A percentile compares a stretch with the other conserved stretches of the same genome.
phyloP scores from a whole-genome alignment of 441 rosid genomes.

The Euphorbia celastroides region DNA sequence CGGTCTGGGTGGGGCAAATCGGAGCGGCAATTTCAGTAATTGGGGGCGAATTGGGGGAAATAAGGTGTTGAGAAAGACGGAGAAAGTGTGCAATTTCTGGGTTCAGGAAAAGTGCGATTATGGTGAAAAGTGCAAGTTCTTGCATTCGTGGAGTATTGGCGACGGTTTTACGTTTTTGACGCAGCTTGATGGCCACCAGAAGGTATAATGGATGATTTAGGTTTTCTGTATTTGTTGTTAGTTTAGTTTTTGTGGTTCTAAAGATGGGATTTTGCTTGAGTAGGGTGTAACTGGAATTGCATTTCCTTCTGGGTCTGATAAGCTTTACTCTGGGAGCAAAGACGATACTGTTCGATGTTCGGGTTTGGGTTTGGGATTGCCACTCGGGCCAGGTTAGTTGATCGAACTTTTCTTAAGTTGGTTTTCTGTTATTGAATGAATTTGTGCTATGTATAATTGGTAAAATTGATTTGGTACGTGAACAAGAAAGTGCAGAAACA shows the following conservation, averaged over 20 bases:
- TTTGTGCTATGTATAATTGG: neutral
- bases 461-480: neutral
- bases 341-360: conserved; percentile 86
- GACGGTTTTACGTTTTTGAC: conserved; percentile 63
- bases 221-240: neutral
- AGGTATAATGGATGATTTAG: conserved; percentile 31
- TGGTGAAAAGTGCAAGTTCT: conserved; percentile 72
- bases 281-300: conserved; percentile 89
- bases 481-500: neutral
- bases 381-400: conserved; percentile 90
- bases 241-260: conserved; percentile 9
- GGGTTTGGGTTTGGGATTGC: conserved; percentile 94
- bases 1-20: conserved; percentile 39
- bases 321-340: conserved; percentile 86
- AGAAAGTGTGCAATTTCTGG: conserved; percentile 83
- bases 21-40: conserved; percentile 46
- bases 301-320: conserved; percentile 76
- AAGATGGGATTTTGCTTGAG: conserved; percentile 9
- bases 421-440: neutral
- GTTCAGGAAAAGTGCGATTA: conserved; percentile 70
- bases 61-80: conserved; percentile 45
- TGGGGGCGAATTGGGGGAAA: conserved; percentile 64
- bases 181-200: conserved; percentile 84
- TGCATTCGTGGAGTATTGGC: conserved; percentile 91
- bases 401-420: neutral